Percentiles rank a stretch among this genome's conserved stretches.
Conservation (phyloP, 2,329 filamentous ascomycete species). For the Aspergillus felis region DNA sequence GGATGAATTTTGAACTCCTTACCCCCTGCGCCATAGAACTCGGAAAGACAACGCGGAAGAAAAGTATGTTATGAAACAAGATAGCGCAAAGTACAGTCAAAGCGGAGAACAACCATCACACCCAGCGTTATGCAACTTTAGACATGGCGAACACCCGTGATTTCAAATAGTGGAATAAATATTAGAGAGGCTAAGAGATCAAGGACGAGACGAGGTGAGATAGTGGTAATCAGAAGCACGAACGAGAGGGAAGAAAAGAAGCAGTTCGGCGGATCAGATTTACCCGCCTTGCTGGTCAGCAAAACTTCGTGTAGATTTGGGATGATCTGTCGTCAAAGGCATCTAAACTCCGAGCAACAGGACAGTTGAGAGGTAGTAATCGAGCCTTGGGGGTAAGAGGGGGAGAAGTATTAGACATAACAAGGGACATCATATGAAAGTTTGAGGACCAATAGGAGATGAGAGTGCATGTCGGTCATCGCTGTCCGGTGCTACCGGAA, state of each 20-base stretch:
- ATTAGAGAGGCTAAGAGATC: not conserved
- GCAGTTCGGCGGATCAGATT: not conserved
- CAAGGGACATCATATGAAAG: not conserved
- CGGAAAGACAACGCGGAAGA: slow-evolving; percentile 4
- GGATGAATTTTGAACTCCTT: slow-evolving; percentile 11
- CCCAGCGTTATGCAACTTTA: not conserved
- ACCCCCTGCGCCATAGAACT: slow-evolving; percentile 11
- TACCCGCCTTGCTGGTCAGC: not conserved
- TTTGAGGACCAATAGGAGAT: no score
- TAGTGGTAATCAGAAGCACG: not conserved
- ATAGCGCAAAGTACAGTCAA: slow-evolving; percentile 11
- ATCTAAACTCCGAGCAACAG: not conserved
- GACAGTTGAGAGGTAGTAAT: not conserved
- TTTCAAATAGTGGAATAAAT: not conserved
- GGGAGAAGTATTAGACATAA: not conserved
- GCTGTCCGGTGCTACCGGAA: slow-evolving; percentile 9
- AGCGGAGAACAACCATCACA: not conserved
- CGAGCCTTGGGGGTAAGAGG: not conserved
- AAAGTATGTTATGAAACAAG: slow-evolving; percentile 1
- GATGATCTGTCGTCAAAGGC: not conserved
- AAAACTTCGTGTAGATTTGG: not conserved
- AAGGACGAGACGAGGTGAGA: not conserved
- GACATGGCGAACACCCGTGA: not conserved
- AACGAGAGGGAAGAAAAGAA: not conserved
- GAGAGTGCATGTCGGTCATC: slow-evolving; percentile 9